Conservation (phyloP, 179 eudicot species). For the Carnegiea gigantea region DNA sequence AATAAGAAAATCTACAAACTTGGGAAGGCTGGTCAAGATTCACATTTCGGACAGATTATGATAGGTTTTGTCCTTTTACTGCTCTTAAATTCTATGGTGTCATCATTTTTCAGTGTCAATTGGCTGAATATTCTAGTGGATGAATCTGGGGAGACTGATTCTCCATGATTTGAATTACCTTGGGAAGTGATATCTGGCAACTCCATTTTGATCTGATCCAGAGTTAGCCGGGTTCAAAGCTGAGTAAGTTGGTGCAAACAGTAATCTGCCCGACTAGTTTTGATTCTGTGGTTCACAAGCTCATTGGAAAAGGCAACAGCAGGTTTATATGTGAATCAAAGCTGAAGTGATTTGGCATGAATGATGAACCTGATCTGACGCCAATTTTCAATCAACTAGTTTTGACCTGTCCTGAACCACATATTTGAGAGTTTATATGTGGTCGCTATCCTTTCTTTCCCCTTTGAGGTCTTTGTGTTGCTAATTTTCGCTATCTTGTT, state of each 20-base stretch:
- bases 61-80: slow-evolving; percentile 36
- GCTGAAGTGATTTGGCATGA: too few relatives aligned
- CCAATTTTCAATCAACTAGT: too few relatives aligned
- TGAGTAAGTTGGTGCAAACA: not conserved
- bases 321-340: too few relatives aligned
- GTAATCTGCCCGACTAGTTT: not conserved
- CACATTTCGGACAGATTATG: slow-evolving; percentile 52
- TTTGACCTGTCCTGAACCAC: too few relatives aligned
- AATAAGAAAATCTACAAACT: slow-evolving; percentile 64
- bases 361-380: too few relatives aligned
- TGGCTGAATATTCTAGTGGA: not conserved
- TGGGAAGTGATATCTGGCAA: not conserved
- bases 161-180: not conserved
- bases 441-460: too few relatives aligned
- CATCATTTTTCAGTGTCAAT: not conserved
- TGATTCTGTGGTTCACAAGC: not conserved
- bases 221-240: not conserved
- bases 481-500: not conserved
- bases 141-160: not conserved
- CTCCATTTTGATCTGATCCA: not conserved
- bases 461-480: not conserved
- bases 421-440: too few relatives aligned
- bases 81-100: not conserved
- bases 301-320: not conserved
- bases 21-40: slow-evolving; percentile 46